Base-by-base conservation (phyloP, 2,329 filamentous ascomycete species). In the Sporothrix brunneoviolacea region DNA sequence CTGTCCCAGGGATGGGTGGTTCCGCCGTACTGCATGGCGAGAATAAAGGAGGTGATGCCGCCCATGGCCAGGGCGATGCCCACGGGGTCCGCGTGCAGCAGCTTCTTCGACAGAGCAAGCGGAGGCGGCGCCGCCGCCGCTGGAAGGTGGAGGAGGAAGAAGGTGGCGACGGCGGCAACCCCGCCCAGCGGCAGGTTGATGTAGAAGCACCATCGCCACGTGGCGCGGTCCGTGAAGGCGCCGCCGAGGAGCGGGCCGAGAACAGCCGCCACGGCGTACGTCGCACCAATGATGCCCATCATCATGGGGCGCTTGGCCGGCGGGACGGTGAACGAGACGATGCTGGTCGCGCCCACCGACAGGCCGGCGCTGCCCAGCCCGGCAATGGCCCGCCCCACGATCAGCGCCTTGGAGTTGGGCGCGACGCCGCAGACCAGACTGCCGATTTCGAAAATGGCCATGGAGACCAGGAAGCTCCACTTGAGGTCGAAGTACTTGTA, bases 21-120 rank as follows among this genome's bases (percentile, higher is more conserved):
- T 4, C 70, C 70, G 18, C 67, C 70, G 60, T 65, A 72, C 54
- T 72, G 69, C 5, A 72, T 55, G 2, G 69, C 70, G 4, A 72
- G 63, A 28, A 72, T 58, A 38, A 66, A 60, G 62, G 60, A 53
- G 57, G 70, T 44, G 62, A 68, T 55, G 59, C 59, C 54, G n/a
- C 35, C 53, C 49, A 54, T 52, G 36, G 41, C 24, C 28, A 56
- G 22, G 13, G 36, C 35, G 15, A 38, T 13, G 22, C 51, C 51
- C n/a, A 40, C 39, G 7, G 40, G 46, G 40, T 53, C 51, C 13
- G 42, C 15, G 9, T 53, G 33, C 33, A 43, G 32, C 43, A 53
- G 22, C 46, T 48, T 50, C 18, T 46, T 16, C 15, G 4, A 9
- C 37, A 27, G 16, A 3, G 18, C 24, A 8, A 15, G 36, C 9